Percentiles rank a stretch among this genome's conserved stretches.
phyloP scores from a whole-genome alignment of 495 filamentous ascomycete species.

The Lophium mytilinum region DNA sequence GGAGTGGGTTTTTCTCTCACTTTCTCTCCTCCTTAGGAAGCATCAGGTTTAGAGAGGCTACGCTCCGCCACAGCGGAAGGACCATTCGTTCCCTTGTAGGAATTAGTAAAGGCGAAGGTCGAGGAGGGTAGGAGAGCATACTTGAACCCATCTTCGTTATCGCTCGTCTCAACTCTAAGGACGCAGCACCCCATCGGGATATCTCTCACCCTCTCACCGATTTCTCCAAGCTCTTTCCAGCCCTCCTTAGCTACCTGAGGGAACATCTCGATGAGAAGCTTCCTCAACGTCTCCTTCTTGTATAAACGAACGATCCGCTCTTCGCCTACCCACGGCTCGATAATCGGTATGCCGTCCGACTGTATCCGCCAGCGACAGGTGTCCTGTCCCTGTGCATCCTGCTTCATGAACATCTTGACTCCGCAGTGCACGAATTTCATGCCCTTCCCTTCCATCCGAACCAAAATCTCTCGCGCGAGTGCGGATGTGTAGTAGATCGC shows the following conservation, averaged over 20 bases:
- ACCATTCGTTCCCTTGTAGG: constrained; percentile 62
- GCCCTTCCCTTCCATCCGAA: constrained; percentile 73
- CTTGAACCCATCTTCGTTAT: constrained; percentile 59
- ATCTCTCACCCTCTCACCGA: constrained; percentile 70
- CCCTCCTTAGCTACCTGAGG: constrained; percentile 62
- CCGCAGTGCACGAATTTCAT: constrained; percentile 95
- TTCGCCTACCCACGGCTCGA: constrained; percentile 80
- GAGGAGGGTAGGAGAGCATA: constrained; percentile 27
- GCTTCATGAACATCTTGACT: constrained; percentile 97
- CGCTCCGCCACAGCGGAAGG: constrained; percentile 82
- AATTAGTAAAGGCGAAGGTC: not conserved
- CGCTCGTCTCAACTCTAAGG: constrained; percentile 66
- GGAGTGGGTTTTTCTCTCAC: constrained; percentile 1
- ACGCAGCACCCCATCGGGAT: constrained; percentile 90
- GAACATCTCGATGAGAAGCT: constrained; percentile 89
- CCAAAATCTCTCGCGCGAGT: constrained; percentile 75
- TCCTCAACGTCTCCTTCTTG: constrained; percentile 65
- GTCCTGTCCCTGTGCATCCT: constrained; percentile 76
- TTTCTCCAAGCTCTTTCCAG: constrained; percentile 73
- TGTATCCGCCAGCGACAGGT: constrained; percentile 91
- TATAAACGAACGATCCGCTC: constrained; percentile 64
- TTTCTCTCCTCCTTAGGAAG: constrained; percentile 88
- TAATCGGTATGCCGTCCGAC: constrained; percentile 78
- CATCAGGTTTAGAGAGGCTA: constrained; percentile 87
- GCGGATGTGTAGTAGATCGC: constrained; percentile 91